phyloP scores from a whole-genome alignment of 352 stramenopile genomes.

The Pythium rhizo-oryzae region DNA sequence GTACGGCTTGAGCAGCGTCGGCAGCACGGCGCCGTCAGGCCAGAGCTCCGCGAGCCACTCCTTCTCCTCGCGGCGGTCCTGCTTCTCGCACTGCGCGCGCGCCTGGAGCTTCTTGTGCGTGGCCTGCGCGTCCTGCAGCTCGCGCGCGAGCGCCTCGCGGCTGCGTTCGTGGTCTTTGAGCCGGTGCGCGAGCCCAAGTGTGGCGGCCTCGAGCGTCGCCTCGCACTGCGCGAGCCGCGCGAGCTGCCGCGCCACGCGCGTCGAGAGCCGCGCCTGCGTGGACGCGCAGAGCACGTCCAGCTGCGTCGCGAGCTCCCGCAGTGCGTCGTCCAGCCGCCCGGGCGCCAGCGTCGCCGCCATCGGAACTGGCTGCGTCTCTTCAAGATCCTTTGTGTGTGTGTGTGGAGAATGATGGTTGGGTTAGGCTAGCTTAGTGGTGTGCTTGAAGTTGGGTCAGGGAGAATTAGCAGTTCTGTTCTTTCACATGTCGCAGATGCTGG shows the following conservation, averaged over 20 bases:
- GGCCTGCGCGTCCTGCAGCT: slow-evolving; percentile 27
- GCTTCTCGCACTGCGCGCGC: slow-evolving; percentile 38
- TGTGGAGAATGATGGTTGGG: not conserved
- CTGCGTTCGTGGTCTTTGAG: slow-evolving; percentile 3
- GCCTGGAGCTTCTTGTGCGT: slow-evolving; percentile 28
- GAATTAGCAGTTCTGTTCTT: not conserved
- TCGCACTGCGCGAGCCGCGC: slow-evolving; percentile 25
- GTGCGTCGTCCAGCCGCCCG: slow-evolving; percentile 15
- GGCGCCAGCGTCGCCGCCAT: no score
- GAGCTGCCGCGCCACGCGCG: slow-evolving; percentile 12
- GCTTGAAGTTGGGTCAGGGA: slow-evolving; percentile 12
- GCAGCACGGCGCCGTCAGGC: slow-evolving; percentile 56
- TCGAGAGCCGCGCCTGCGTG: slow-evolving; percentile 15
- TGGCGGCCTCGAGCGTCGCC: slow-evolving; percentile 11
- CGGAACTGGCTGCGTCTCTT: slow-evolving; percentile 17
- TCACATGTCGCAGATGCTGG: not conserved
- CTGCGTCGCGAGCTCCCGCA: slow-evolving; percentile 13
- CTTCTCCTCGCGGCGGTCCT: slow-evolving; percentile 59
- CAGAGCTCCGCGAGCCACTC: slow-evolving; percentile 68
- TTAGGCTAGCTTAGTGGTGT: not conserved
- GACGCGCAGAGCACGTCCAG: slow-evolving; percentile 22
- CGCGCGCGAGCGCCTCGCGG: slow-evolving; percentile 17
- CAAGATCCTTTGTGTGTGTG: slow-evolving; percentile 26
- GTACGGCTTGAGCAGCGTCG: slow-evolving; percentile 54
- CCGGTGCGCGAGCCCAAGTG: slow-evolving; percentile 10